Percentiles rank a stretch among this genome's conserved stretches.
These are phyloP conservation scores for Mimosa pudica DNA, from an alignment of 306 rosid species.

Conservation along the genomic window DNA sequence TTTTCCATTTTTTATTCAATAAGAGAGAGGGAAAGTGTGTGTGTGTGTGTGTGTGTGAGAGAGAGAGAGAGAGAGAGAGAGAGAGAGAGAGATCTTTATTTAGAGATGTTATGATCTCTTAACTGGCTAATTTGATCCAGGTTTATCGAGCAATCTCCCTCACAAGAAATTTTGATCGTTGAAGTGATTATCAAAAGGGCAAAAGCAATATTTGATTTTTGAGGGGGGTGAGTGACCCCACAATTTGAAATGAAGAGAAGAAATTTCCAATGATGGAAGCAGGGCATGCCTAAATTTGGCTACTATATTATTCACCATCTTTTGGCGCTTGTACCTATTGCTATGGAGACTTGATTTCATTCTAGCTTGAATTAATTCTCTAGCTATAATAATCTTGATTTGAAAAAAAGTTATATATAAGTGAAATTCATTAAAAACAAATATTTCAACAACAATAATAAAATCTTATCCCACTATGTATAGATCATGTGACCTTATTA, in stretches of 20 bases:
- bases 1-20: neutral
- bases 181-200: constrained; percentile 37
- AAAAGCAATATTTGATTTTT: constrained; percentile 43
- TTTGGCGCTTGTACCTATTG: constrained; percentile 32
- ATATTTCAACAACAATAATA: too few relatives aligned
- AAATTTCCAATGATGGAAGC: constrained; percentile 50
- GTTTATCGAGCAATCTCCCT: neutral
- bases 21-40: neutral
- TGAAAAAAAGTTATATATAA: neutral
- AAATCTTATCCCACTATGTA: too few relatives aligned
- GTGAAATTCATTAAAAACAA: neutral
- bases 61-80: neutral
- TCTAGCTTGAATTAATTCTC: neutral
- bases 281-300: constrained; percentile 33
- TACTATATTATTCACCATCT: constrained; percentile 32
- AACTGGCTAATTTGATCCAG: neutral
- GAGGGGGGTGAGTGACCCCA: constrained; percentile 52
- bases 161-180: neutral
- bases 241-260: constrained; percentile 44
- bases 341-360: constrained; percentile 37
- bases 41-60: too few relatives aligned
- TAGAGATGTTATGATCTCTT: neutral
- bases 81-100: neutral
- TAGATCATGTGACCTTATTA: too few relatives aligned
- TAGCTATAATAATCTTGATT: too few relatives aligned